A percentile compares a stretch with the other conserved stretches of the same genome.
These are phyloP conservation scores for Cinchona pubescens DNA, from an alignment of 257 asterid genomes.

Conservation along the genomic window DNA sequence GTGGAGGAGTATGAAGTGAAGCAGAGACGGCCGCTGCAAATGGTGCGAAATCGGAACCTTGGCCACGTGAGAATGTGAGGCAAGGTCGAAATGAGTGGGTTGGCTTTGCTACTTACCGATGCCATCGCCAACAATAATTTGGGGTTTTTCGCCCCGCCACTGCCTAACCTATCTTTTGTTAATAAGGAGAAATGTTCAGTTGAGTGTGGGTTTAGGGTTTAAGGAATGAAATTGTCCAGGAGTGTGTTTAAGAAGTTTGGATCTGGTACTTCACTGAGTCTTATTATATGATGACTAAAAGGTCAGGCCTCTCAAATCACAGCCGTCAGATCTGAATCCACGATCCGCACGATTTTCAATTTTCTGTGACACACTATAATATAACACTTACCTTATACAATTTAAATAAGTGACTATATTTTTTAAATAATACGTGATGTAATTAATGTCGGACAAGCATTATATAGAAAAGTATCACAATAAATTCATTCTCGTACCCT, in stretches of 20 bases:
- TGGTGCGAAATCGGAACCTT: conserved; percentile 50
- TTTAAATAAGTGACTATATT: too few species aligned
- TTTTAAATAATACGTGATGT: too few species aligned
- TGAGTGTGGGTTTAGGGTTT: conserved; percentile 4
- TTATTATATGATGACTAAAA: background rate
- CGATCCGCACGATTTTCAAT: too few species aligned
- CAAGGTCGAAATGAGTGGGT: conserved; percentile 53
- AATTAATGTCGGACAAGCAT: too few species aligned
- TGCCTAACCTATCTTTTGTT: background rate
- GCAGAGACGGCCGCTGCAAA: conserved; percentile 62
- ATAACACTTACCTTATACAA: too few species aligned
- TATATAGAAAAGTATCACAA: too few species aligned
- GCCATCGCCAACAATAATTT: conserved; percentile 44
- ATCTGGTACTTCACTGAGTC: background rate
- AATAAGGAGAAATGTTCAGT: background rate
- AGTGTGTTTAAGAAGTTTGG: too few species aligned
- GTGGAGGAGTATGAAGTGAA: conserved; percentile 29
- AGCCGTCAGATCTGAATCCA: background rate
- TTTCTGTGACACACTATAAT: too few species aligned
- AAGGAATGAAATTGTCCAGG: too few species aligned
- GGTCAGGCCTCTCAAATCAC: background rate
- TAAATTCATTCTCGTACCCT: too few species aligned
- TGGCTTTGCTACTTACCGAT: conserved; percentile 53
- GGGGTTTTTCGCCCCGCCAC: conserved; percentile 20
- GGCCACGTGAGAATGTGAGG: conserved; percentile 59